Conservation (phyloP, 1,284 basidiomycete species). For the Apiotrichum montevideense region DNA sequence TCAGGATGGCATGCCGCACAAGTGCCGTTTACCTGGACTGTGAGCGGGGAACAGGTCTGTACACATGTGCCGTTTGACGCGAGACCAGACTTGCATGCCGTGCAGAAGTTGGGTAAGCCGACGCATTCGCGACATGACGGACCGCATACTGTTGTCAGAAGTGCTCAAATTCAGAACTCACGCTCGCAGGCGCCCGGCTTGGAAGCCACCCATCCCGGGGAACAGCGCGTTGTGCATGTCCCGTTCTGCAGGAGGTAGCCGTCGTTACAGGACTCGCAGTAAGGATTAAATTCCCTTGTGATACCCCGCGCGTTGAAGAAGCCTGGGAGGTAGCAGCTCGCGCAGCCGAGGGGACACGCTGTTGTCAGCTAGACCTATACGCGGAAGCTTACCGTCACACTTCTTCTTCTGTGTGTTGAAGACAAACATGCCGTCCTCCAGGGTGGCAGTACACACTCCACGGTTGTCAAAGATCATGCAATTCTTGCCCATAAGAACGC, state of each 20-base stretch:
- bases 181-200: conserved; percentile 1
- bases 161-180: not conserved
- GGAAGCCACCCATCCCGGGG: conserved; percentile 26
- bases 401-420: conserved; percentile 37
- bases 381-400: conserved; percentile 44
- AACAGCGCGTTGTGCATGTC: conserved; percentile 39
- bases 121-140: not conserved
- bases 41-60: conserved; percentile 37
- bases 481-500: conserved; percentile 10
- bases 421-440: conserved; percentile 33
- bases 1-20: conserved; percentile 46
- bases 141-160: not conserved
- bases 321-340: conserved; percentile 38
- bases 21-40: conserved; percentile 27
- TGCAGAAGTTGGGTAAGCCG: conserved; percentile 32
- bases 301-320: conserved; percentile 24
- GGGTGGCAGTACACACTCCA: conserved; percentile 20
- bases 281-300: conserved; percentile 19
- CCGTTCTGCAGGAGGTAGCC: conserved; percentile 44
- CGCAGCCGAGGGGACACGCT: conserved; percentile 47
- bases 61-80: conserved; percentile 42
- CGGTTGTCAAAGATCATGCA: conserved; percentile 41
- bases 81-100: conserved; percentile 34
- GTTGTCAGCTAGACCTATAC: not conserved
- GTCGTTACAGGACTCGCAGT: conserved; percentile 45